Evolutionary conservation across 2,329 filamentous ascomycete species (phyloP), one percentile per base, ranked within the genome.

Genomic region (Xylaria sp.): DNA sequence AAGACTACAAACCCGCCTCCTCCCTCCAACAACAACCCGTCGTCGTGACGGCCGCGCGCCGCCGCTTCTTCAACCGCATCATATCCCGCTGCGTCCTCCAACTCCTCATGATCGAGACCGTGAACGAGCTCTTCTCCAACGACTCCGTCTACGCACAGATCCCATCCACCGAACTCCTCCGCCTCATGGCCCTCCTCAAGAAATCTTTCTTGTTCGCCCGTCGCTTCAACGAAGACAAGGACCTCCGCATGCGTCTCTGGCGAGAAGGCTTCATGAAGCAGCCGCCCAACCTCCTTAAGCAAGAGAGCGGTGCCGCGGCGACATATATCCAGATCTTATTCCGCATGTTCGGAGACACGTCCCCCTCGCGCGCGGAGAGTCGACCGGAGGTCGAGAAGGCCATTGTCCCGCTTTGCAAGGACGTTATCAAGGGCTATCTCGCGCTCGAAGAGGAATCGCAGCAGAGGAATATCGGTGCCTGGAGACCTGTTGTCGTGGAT

Each of bases 201-300:
- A 94, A 95, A 72, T 94, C 89, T 34, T 99, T 96, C 76, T 86
- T 95, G 61, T 99, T 99, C 68, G 94, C 95, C 50, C 92, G 95
- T 70, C 90, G 89, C 68, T 99, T 99, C 81, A 99, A 99, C 74
- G 91, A 92, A 64, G 92, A 99, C 76, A 96, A 96, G 75, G 94
- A 97, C 66, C 80, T 99, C 44, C 87, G 94, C 51, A 96, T 96
- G 82, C 86, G 91, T 16, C 81, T 99, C 16, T 99, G 95, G 91
- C 83, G 92, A 54, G 94, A 99, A 73, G 94, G 95, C 0, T 99
- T 99, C 80, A 99, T 99, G 94, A 96, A 96, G 76, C 94, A 99
- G 72, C 93, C 94, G 13, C 94, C 94, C 2, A 99, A 99, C 70
- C 80, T 99, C 10, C 83, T 99, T 35, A 99, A 99, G 78, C 94